Evolutionary conservation across 805 yeast genomes (phyloP).

Genomic region (Saccharomycopsis sp.): DNA sequence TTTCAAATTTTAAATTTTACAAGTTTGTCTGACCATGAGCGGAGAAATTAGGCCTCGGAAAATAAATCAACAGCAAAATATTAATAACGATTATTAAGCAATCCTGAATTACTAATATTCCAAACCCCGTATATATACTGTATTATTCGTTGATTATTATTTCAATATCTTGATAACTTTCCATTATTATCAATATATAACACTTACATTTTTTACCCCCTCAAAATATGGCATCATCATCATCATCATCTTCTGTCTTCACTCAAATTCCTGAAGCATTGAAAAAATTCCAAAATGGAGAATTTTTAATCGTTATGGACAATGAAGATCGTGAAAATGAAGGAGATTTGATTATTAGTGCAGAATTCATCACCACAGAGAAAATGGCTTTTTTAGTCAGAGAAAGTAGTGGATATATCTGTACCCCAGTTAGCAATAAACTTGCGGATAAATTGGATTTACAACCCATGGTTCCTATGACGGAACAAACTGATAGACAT

Average conservation of each 20-base stretch:
- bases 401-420: conserved; percentile 81
- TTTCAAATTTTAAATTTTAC: too few relatives aligned
- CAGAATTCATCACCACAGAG: conserved; percentile 62
- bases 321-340: conserved; percentile 95
- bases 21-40: too few relatives aligned
- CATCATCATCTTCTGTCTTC: conserved; percentile 24
- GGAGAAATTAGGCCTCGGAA: too few relatives aligned
- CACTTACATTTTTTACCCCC: too few relatives aligned
- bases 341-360: conserved; percentile 95
- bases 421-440: conserved; percentile 74
- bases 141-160: too few relatives aligned
- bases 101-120: too few relatives aligned
- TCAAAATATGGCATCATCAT: too few relatives aligned
- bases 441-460: conserved; percentile 74
- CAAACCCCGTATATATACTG: too few relatives aligned
- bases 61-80: too few relatives aligned
- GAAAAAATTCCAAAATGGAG: conserved; percentile 62
- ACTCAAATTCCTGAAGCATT: conserved; percentile 59
- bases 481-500: conserved; percentile 64
- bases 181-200: too few relatives aligned
- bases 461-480: conserved; percentile 52
- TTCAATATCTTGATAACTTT: too few relatives aligned
- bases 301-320: conserved; percentile 91
- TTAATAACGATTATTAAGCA: too few relatives aligned
- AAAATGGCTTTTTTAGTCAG: conserved; percentile 93